Evolutionary conservation across 1,284 basidiomycete species (phyloP), one percentile per base, ranked within the genome.

Genomic region (Fereydounia khargensis): DNA sequence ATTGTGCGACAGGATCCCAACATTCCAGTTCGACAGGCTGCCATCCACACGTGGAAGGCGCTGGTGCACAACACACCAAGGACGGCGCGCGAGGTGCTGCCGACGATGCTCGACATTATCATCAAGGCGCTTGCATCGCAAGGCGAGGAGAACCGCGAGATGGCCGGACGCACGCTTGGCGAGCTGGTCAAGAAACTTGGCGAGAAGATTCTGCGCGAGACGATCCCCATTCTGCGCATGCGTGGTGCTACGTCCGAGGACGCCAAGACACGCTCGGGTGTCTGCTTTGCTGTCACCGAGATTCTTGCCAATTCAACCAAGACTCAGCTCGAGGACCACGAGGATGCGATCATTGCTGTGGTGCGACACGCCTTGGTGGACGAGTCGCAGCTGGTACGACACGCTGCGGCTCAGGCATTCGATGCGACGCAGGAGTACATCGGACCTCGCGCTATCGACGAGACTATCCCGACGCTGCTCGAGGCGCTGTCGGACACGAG

Each of bases 21-120:
- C 65, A 85, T 85, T 38, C 83, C 86, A 34, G 92, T 98, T 28
- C 85, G 95, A 35, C 88, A 91, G 77, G 85, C 90, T 3, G 90
- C 94, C 0, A 85, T 94, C 44, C 91, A 94, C 60, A 96, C 97
- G 60, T 99, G 95, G 95, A 98, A 98, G 79, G 92, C 89, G 1
- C 81, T 98, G 56, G 92, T 99, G 20, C 84, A 90, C 77, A 98
- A 81, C 76, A 77, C 78, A 54, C 78, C 70, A 2, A 58, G 66
- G 16, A 74, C 79, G 82, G 91, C 95, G n/a, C 85, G 92, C 58
- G 95, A 98, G 76, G 88, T 98, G 51, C 81, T 98, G 37, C 86
- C 89, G 1, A 85, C 89, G 22, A 74, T 75, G 70, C 64, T 75
- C 46, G 70, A 75, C 45, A 59, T 74, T 46, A 84, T 99, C 66